Percentiles rank a stretch among this genome's conserved stretches.
Evolutionary conservation across 352 stramenopile genomes (phyloP).

Genomic region (Plasmopara viticola): DNA sequence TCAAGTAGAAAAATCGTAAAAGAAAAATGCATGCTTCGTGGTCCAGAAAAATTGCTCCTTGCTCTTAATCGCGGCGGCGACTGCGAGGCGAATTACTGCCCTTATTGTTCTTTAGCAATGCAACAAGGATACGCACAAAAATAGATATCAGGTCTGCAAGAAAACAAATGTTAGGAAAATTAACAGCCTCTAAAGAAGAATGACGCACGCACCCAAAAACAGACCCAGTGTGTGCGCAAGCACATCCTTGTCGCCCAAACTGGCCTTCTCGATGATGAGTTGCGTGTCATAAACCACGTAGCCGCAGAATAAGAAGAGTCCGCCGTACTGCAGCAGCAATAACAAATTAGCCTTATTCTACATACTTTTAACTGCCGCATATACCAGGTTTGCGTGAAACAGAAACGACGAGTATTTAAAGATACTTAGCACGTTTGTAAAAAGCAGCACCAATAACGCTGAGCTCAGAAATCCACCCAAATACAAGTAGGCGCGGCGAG

Average conservation of each 20-base stretch:
- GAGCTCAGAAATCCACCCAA: conserved; percentile 72
- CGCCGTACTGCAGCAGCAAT: conserved; percentile 45
- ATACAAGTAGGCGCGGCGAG: conserved; percentile 79
- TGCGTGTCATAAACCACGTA: conserved; percentile 90
- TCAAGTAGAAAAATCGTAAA: not conserved
- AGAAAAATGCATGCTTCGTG: conserved; percentile 11
- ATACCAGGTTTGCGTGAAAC: conserved; percentile 55
- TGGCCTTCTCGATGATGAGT: conserved; percentile 88
- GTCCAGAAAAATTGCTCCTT: not conserved
- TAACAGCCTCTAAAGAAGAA: not conserved
- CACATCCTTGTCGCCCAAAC: conserved; percentile 74
- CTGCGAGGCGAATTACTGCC: conserved; percentile 35
- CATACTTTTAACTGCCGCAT: not conserved
- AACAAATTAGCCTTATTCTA: not conserved
- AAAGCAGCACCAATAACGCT: conserved; percentile 43
- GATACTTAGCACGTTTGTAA: conserved; percentile 50
- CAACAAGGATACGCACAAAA: conserved; percentile 83
- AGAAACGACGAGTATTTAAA: conserved; percentile 57
- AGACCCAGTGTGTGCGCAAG: conserved; percentile 78
- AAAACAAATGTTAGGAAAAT: conserved; percentile 4
- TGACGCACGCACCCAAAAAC: conserved; percentile 58
- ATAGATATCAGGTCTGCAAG: conserved; percentile 77
- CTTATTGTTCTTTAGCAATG: conserved; percentile 64
- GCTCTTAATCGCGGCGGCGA: conserved; percentile 25
- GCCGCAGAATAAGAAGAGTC: conserved; percentile 84